Percentiles rank a stretch among this genome's conserved stretches.
Evolutionary conservation across 306 rosid species (phyloP).

Genomic region (Castanea mollissima): DNA sequence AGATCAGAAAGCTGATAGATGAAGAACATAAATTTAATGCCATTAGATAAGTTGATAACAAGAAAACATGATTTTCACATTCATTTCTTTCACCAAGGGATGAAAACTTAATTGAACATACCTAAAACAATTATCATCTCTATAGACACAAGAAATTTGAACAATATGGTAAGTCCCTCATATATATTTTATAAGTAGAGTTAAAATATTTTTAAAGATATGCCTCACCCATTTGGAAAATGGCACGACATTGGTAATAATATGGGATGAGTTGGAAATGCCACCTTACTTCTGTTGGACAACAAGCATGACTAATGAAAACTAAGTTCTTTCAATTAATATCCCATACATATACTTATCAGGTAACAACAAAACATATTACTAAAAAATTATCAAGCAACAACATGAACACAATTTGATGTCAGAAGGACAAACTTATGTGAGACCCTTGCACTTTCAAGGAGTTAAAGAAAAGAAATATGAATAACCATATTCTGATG

Average conservation of each 20-base stretch:
- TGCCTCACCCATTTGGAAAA: background rate
- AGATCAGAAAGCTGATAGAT: slow-evolving; percentile 77
- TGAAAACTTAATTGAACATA: background rate
- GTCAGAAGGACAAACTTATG: too few species aligned
- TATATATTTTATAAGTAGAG: too few species aligned
- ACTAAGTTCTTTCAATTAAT: background rate
- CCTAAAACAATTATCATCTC: background rate
- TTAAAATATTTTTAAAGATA: background rate
- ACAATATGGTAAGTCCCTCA: background rate
- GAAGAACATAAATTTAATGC: slow-evolving; percentile 3
- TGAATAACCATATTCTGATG: background rate
- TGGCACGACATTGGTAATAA: background rate
- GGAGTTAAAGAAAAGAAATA: too few species aligned
- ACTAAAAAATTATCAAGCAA: too few species aligned
- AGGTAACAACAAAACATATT: background rate
- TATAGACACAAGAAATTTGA: background rate
- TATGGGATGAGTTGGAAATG: background rate
- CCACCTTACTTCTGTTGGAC: background rate
- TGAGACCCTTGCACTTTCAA: too few species aligned
- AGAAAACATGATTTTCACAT: slow-evolving; percentile 5
- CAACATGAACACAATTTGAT: too few species aligned
- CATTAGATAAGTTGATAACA: slow-evolving; percentile 3
- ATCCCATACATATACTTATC: background rate
- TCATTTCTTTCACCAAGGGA: background rate
- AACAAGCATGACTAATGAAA: background rate